phyloP scores from a whole-genome alignment of 306 rosid genomes.

The Begonia peltatifolia region DNA sequence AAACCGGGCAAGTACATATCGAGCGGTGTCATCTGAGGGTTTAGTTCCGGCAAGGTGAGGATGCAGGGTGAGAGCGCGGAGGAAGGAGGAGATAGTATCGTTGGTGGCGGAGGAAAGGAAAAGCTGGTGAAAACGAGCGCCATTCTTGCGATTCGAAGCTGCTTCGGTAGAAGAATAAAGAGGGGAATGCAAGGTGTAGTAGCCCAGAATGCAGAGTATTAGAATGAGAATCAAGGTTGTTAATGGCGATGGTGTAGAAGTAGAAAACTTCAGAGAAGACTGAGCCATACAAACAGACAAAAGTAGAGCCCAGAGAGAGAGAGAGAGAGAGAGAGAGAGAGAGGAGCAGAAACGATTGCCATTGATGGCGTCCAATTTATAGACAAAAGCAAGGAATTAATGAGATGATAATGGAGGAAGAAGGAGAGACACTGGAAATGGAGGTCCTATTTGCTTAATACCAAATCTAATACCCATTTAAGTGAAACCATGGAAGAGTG shows the following conservation, averaged over 20 bases:
- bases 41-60: conserved; percentile 93
- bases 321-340: neutral
- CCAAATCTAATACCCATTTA: too few species aligned
- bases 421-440: too few species aligned
- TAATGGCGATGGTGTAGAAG: conserved; percentile 32
- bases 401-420: too few species aligned
- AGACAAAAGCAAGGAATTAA: too few species aligned
- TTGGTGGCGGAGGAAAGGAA: conserved; percentile 63
- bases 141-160: conserved; percentile 8
- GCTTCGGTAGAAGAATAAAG: conserved; percentile 8
- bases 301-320: neutral
- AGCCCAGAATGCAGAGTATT: conserved; percentile 45
- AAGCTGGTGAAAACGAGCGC: conserved; percentile 18
- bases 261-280: conserved; percentile 16
- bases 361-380: too few species aligned
- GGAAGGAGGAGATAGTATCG: conserved; percentile 54
- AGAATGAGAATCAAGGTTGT: conserved; percentile 15
- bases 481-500: too few species aligned
- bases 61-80: conserved; percentile 58
- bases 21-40: conserved; percentile 26
- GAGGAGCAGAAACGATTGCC: neutral
- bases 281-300: conserved; percentile 27
- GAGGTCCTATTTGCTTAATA: too few species aligned
- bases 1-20: conserved; percentile 39
- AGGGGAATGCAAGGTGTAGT: conserved; percentile 36